A percentile compares a stretch with the other conserved stretches of the same genome.
Evolutionary conservation across 495 filamentous ascomycete species (phyloP).

Genomic region (Daldinia caldariorum): DNA sequence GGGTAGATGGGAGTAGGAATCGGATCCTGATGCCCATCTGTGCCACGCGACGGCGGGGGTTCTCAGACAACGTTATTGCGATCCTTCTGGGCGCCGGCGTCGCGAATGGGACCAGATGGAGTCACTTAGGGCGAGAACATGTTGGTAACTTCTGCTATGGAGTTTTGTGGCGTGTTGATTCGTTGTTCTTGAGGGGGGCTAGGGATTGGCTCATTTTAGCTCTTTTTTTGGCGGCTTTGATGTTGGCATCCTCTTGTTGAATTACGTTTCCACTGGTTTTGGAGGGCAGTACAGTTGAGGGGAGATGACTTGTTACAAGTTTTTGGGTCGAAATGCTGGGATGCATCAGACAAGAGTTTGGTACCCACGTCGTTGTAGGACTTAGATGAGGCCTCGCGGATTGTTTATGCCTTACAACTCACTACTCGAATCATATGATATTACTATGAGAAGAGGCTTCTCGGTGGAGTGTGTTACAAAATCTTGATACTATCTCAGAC

Average conservation of each 20-base stretch:
- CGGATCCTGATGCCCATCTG: background rate
- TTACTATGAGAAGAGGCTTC: slow-evolving; percentile 1
- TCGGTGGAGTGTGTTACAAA: background rate
- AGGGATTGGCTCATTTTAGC: background rate
- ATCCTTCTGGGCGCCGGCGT: slow-evolving; percentile 1
- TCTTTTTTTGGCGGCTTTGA: background rate
- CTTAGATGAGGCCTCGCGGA: slow-evolving; percentile 16
- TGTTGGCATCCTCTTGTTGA: background rate
- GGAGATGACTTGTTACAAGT: background rate
- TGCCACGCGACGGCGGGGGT: background rate
- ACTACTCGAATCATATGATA: background rate
- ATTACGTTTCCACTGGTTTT: slow-evolving; percentile 9
- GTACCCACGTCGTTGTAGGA: background rate
- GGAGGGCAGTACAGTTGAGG: slow-evolving; percentile 12
- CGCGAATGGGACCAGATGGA: background rate
- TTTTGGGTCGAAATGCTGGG: background rate
- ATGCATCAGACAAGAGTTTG: background rate
- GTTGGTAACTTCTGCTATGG: background rate
- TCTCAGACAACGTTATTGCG: background rate
- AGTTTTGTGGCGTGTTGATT: background rate
- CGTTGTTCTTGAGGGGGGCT: background rate
- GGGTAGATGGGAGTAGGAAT: background rate
- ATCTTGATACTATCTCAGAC: slow-evolving; percentile 6
- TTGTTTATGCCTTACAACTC: background rate
- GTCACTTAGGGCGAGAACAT: background rate